Evolutionary conservation across 192 early-diverging fungal species (phyloP), one percentile per base, ranked within the genome.

Genomic region (Linnemannia zychae): DNA sequence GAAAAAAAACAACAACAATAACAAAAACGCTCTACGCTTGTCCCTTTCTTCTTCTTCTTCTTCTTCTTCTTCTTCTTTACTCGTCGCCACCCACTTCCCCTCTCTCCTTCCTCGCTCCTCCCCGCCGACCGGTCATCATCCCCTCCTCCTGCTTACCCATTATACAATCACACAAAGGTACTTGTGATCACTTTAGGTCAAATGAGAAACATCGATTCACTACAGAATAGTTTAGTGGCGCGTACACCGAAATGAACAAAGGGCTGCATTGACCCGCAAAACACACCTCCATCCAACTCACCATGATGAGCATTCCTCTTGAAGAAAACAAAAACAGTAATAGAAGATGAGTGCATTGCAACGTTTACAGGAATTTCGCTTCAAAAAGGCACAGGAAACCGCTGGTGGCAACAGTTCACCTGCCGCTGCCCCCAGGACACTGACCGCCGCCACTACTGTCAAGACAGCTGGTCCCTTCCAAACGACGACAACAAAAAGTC

Each of bases 291-390:
- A 44, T 44, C 40, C 40, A 44, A 44, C 40, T 44, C 40, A 44
- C 3, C 40, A 6, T 44, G 40, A 44, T 44, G 40, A 44, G 9
- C 40, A 9, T 6, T 44, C 40, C 40, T 44, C 40, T 9, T 60
- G 57, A 6, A 18, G 22, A 28, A 60, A 7, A 7, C 57, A 60
- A 60, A 28, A 20, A 60, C 22, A 60, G 13, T 28, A 60, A 11
- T 40, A 40, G 6, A 84, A 38, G 47, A 79, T 85, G 77, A 78
- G 73, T 76, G 83, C 83, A 9, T 28, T 79, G 28, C 67, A 79
- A 28, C 72, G 83, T 16, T 60, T 85, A 15, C 77, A 85, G 33
- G 77, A 85, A 48, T 85, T 78, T 33, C 83, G 83, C 7, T 85
- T 72, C 40, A 85, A 85, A 40, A 85, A 81, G 69, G 48, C 49